Evolutionary conservation across 2,329 filamentous ascomycete genomes (phyloP), one percentile per base, ranked within the genome.

Genomic region (Diplodia sapinea): DNA sequence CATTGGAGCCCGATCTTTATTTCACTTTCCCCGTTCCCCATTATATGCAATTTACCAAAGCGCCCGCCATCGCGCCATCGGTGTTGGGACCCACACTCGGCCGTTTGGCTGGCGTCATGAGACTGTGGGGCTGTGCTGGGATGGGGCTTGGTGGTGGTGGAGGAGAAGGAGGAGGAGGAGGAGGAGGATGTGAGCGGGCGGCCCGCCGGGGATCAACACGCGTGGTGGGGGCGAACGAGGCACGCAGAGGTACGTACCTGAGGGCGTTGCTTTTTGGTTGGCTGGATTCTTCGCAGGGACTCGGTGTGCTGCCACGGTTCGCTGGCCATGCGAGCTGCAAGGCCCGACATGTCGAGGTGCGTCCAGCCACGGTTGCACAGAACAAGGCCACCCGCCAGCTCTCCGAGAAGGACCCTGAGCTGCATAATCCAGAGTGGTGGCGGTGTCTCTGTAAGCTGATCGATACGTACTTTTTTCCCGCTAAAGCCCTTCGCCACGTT

Each of bases 331-430:
- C 40, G 40, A 3, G 40, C 40, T 43, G 40, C 40, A 43, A 43
- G 43, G n/a, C 43, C 43, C 9, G 8, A 38, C 11, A 12, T 11
- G 43, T 47, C 17, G 17, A 47, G 43, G 43, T 47, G 43, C 43
- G 20, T 47, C 36, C 9, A 38, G 43, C 43, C 43, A 47, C n/a
- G 7, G 43, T 47, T 20, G 20, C 43, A 47, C 43, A 20, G 43
- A 11, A 47, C 43, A 20, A 47, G 43, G 43, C 43, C 43, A 8
- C 43, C 43, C 43, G 20, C 43, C 43, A 47, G n/a, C 26, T n/a
- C 43, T 20, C 43, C 43, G 43, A 47, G 4, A 47, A 20, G 26
- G 43, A 47, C 43, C 43, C 43, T 47, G 43, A 85, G 86, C 64
- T 79, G 84, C 26, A 26, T 26, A 2, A 2, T 26, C 26, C 26